Evolutionary conservation across 2,329 filamentous ascomycete species (phyloP), one percentile per base, ranked within the genome.

Genomic region (Talaromyces sp.): DNA sequence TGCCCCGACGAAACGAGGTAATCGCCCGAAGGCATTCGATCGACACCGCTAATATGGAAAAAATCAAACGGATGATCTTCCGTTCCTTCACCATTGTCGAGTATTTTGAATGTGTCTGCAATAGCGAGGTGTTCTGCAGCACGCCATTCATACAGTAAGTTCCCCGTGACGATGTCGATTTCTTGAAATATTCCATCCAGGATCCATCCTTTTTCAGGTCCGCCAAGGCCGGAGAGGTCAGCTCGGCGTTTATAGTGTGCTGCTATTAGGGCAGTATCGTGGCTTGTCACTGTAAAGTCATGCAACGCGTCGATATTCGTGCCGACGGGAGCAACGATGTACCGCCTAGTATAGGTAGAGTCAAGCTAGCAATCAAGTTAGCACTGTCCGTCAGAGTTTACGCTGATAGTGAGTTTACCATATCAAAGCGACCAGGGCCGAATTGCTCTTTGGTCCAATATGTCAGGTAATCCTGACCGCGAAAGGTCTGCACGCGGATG

Each of bases 31-130:
- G 73, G 69, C 61, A 82, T 80, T 70, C 86, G 85, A 69, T 85
- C 81, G 33, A 87, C 74, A 41, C 83, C 83, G 72, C 84, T 86
- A 71, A 86, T 81, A 71, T 86, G 84, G 73, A 85, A 85, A 72
- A 82, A 86, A 69, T 86, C 84, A 77, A 80, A 86, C 1, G 82
- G 71, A 9, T 65, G 22, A 3, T 62, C 59, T 63, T 68, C 22
- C n/a, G 49, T 67, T 10, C 67, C 67, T 19, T 72, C 71, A 17
- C 66, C 63, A 5, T 63, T 63, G 31, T 71, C 69, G 31, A 64
- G 65, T n/a, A 59, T 60, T n/a, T 71, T 67, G 35, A 67, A 65
- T 17, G 66, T 67, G 27, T 76, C 71, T 15, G 65, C 64, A 33
- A 76, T 65, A 22, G 73, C 61, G 62, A 82, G 71, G 67, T 83